These are phyloP conservation scores for Dendrobium chrysotoxum DNA, from an alignment of 106 monocot genomes.

Conservation along the genomic window DNA sequence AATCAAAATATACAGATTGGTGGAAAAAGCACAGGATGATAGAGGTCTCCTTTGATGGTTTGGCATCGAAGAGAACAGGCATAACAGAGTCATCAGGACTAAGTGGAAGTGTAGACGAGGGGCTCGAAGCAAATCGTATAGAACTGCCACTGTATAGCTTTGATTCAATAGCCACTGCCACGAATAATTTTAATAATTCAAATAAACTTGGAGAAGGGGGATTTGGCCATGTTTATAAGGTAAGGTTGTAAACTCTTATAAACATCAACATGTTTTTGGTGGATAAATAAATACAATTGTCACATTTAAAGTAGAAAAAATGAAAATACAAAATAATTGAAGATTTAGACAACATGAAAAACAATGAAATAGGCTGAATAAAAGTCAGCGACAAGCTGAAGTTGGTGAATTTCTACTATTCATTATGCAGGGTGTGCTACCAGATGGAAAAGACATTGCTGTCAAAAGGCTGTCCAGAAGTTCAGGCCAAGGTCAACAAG, in stretches of 20 bases:
- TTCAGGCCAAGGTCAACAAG: conserved; percentile 5
- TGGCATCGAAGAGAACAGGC: neutral
- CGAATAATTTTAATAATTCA: conserved; percentile 4
- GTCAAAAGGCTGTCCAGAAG: conserved; percentile 9
- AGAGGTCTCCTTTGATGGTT: neutral
- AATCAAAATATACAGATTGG: too few species aligned
- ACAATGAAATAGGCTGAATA: too few species aligned
- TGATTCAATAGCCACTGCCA: neutral
- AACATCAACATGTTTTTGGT: too few species aligned
- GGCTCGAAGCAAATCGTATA: neutral
- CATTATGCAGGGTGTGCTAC: neutral
- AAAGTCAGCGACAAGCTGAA: too few species aligned
- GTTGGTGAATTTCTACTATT: too few species aligned
- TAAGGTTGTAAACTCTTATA: neutral
- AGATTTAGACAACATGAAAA: too few species aligned
- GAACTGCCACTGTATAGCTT: neutral
- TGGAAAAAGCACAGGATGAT: too few species aligned
- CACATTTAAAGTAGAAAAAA: too few species aligned
- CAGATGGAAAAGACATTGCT: conserved; percentile 7
- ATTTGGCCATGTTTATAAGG: conserved; percentile 8
- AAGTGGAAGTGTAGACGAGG: neutral
- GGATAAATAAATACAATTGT: too few species aligned
- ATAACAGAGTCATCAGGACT: neutral
- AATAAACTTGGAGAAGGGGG: conserved; percentile 27
- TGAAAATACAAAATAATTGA: too few species aligned